These are phyloP conservation scores for Gentiana straminea DNA, from an alignment of 257 asterid species.

Conservation along the genomic window DNA sequence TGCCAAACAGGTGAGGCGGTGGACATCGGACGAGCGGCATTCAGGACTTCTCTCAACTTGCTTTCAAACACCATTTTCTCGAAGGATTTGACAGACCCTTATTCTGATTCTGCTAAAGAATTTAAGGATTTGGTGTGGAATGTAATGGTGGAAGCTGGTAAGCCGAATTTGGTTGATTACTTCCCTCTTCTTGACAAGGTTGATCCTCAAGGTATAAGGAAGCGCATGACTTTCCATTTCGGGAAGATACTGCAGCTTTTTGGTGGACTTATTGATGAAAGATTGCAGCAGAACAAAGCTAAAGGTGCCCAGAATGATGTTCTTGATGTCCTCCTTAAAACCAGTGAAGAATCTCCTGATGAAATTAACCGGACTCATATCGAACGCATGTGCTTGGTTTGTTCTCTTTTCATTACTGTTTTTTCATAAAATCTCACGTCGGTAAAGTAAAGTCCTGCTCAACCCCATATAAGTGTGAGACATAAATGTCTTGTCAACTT, in stretches of 20 bases:
- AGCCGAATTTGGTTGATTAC: constrained; percentile 38
- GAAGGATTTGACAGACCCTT: constrained; percentile 32
- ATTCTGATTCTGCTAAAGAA: constrained; percentile 39
- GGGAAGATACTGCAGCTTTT: constrained; percentile 26
- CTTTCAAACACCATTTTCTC: constrained; percentile 49
- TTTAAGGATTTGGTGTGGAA: constrained; percentile 36
- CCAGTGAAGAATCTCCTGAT: constrained; percentile 32
- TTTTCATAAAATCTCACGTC: too few species aligned
- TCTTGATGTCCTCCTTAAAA: constrained; percentile 15
- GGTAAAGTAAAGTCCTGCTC: too few species aligned
- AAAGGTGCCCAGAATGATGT: constrained; percentile 20
- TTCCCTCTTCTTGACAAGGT: constrained; percentile 27
- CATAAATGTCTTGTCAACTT: too few species aligned
- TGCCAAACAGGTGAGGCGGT: constrained; percentile 25
- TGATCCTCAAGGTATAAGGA: constrained; percentile 42
- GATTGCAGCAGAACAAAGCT: constrained; percentile 14
- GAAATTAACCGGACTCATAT: constrained; percentile 56
- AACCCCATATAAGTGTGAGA: too few species aligned
- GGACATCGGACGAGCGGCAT: constrained; percentile 18
- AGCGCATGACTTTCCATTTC: constrained; percentile 10
- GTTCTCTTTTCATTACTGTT: constrained; percentile 10
- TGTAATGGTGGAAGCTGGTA: constrained; percentile 24
- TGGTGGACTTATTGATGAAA: constrained; percentile 28
- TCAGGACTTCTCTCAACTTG: constrained; percentile 29
- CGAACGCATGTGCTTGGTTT: constrained; percentile 61